Base-by-base conservation (phyloP, 345 rosid genomes). In the Psidium guajava region DNA sequence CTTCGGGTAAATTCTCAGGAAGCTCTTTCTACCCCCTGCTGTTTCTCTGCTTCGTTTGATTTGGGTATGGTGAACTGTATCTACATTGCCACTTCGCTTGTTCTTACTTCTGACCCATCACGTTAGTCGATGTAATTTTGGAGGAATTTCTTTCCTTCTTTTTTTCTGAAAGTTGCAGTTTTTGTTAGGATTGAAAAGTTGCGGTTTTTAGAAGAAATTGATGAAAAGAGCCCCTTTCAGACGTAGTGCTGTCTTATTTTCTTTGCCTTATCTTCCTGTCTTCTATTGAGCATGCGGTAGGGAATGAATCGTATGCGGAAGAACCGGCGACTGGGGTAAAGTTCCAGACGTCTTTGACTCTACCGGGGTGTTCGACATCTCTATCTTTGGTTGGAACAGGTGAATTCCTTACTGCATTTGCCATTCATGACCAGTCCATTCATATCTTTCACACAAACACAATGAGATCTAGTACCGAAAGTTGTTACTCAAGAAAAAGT, bases 301-400 rank as follows among this genome's bases (percentile, higher is more conserved):
- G 95, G 85, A 91, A 89, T 86, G 91, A 92, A 86, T 95, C 91
- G 21, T 90, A 87, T 51, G 40, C 47, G 1, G 93, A 94, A 91
- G 99, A 96, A 90, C 91, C 94, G 14, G 87, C 91, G 73, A 94
- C 98, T 11, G 90, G 59, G 18, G 95, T 93, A 22, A 96, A 91
- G 90, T 96, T 96, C 88, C 91, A 87, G 88, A 94, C 87, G 84
- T 87, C 92, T 54, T 88, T 94, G 91, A 87, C 88, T 74, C 87
- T 95, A 88, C 96, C 94, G 0, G 98, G 95, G 82, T 94, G 92
- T 89, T 93, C 94, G 21, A 90, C 75, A 54, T 82, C 96, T 32
- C 85, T 94, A 83, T 87, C 92, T 21, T 88, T 96, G 92, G 90
- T 95, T 69, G 99, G 99, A 83, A 93, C 95, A 86, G 98, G 98